These are phyloP conservation scores for Phaffia rhodozyma DNA, from an alignment of 1,284 basidiomycete genomes.

Conservation along the genomic window DNA sequence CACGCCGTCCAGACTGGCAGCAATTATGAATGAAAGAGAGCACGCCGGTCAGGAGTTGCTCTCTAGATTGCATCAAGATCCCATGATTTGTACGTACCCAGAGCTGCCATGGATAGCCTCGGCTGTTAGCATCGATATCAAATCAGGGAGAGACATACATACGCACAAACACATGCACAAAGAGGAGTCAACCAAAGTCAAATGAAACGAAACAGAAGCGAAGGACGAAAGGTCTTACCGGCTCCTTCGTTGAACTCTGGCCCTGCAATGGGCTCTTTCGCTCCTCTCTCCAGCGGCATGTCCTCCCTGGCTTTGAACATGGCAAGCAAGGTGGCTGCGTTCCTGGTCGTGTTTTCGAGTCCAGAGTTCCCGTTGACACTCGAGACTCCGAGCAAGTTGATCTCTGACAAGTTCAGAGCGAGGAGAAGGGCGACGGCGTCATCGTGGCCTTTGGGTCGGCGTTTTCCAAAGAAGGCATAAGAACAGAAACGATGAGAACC, in stretches of 20 bases:
- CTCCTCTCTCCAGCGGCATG: slow-evolving; percentile 55
- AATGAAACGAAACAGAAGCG: neutral
- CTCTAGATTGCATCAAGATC: neutral
- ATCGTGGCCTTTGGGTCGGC: slow-evolving; percentile 49
- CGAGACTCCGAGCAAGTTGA: slow-evolving; percentile 62
- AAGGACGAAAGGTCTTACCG: neutral
- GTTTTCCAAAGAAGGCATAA: neutral
- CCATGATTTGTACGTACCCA: slow-evolving; percentile 36
- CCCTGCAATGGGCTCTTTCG: slow-evolving; percentile 48
- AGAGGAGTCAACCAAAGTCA: slow-evolving; percentile 33
- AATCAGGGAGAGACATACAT: no score
- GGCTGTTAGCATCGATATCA: no score
- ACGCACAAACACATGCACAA: no score
- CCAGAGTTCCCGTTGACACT: slow-evolving; percentile 68
- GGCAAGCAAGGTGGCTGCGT: slow-evolving; percentile 58
- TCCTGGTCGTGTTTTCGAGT: slow-evolving; percentile 49
- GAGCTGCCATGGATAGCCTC: slow-evolving; percentile 65
- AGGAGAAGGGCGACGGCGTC: slow-evolving; percentile 69
- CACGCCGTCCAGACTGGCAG: slow-evolving; percentile 50
- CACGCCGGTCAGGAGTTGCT: neutral
- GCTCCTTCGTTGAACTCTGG: slow-evolving; percentile 8
- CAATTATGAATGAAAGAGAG: neutral
- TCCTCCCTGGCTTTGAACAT: slow-evolving; percentile 50
- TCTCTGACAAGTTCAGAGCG: slow-evolving; percentile 50
- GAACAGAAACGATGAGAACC: no score